Evolutionary conservation across 306 rosid species (phyloP).

Genomic region (Myrica gale): DNA sequence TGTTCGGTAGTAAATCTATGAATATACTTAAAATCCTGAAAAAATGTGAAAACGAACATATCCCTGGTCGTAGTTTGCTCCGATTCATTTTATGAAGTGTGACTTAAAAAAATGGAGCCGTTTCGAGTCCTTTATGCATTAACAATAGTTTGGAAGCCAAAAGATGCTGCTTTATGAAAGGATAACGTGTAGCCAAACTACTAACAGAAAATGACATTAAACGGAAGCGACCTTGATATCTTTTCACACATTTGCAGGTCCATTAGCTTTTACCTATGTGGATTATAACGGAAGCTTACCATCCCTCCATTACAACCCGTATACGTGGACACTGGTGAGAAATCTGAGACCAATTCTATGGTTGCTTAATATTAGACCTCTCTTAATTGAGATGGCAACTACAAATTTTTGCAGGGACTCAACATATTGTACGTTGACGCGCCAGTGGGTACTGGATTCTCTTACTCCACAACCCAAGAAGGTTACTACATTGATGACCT

Average conservation of each 20-base stretch:
- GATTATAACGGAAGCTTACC: conserved; percentile 29
- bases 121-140: too few species aligned
- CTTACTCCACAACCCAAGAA: conserved; percentile 29
- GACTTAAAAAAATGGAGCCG: too few species aligned
- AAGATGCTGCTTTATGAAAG: too few species aligned
- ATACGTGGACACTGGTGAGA: conserved; percentile 28
- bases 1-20: too few species aligned
- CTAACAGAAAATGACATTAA: too few species aligned
- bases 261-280: conserved; percentile 15
- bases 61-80: too few species aligned
- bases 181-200: too few species aligned
- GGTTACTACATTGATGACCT: conserved; percentile 26
- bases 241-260: conserved; percentile 18
- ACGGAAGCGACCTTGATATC: not conserved
- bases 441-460: conserved; percentile 34
- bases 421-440: conserved; percentile 27
- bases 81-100: too few species aligned
- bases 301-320: conserved; percentile 22
- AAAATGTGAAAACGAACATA: too few species aligned
- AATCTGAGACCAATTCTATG: not conserved
- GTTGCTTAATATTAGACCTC: too few species aligned
- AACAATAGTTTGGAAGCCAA: too few species aligned
- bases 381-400: not conserved
- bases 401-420: conserved; percentile 2
- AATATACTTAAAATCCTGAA: too few species aligned